A percentile compares a stretch with the other conserved stretches of the same genome.
Evolutionary conservation across 805 yeast species (phyloP).

Genomic region (Ogataea wickerhamii): DNA sequence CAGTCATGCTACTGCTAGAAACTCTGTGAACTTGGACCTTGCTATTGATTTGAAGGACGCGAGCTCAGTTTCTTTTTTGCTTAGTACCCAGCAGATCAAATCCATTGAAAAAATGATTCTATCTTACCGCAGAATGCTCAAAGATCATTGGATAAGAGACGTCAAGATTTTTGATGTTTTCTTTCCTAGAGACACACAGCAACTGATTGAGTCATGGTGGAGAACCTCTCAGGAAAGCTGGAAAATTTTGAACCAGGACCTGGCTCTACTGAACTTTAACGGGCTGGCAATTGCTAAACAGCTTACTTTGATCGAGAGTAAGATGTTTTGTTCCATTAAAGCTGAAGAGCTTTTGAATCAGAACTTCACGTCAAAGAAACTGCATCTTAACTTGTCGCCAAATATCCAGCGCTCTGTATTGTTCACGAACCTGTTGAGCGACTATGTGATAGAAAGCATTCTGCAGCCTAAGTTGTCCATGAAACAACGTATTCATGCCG

Average conservation of each 20-base stretch:
- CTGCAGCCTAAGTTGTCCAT: conserved; percentile 48
- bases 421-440: conserved; percentile 70
- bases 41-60: conserved; percentile 29
- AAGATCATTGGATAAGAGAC: conserved; percentile 41
- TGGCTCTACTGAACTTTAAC: conserved; percentile 54
- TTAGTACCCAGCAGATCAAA: conserved; percentile 37
- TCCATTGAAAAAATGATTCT: conserved; percentile 49
- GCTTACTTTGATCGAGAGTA: conserved; percentile 66
- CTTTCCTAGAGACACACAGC: conserved; percentile 32
- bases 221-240: conserved; percentile 51
- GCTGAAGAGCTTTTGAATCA: conserved; percentile 65
- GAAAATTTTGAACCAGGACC: conserved; percentile 52
- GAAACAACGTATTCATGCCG: conserved; percentile 49
- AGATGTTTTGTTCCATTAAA: conserved; percentile 57
- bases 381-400: conserved; percentile 56
- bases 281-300: conserved; percentile 77
- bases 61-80: conserved; percentile 18
- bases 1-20: conserved; percentile 17
- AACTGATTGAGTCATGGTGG: conserved; percentile 46
- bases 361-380: conserved; percentile 57
- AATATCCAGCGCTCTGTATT: conserved; percentile 57
- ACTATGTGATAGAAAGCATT: conserved; percentile 67
- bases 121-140: conserved; percentile 52
- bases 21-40: conserved; percentile 27
- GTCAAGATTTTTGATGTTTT: conserved; percentile 10